Percentiles rank a stretch among this genome's conserved stretches.
Conservation (phyloP, 352 stramenopile species). For the Saprolegnia diclina region DNA sequence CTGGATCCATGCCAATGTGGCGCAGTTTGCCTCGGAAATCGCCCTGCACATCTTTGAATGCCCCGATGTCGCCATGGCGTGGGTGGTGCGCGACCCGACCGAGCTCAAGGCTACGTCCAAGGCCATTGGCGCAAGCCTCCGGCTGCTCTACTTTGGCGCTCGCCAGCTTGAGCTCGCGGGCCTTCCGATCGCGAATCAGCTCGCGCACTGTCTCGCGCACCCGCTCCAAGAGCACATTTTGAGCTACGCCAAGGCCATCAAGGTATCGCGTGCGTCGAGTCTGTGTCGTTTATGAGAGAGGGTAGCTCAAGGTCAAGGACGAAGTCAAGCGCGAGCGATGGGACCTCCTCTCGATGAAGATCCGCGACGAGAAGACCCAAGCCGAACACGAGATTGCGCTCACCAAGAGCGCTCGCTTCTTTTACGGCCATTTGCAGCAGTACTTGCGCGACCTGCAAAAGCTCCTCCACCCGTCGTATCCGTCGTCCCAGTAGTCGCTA, state of each 20-base stretch:
- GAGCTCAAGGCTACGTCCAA: conserved; percentile 77
- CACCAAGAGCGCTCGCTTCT: conserved; percentile 65
- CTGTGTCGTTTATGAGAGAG: no score
- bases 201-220: conserved; percentile 57
- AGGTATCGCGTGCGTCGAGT: conserved; percentile 28
- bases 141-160: conserved; percentile 77
- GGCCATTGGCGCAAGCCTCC: conserved; percentile 62
- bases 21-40: conserved; percentile 69
- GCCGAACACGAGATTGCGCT: conserved; percentile 69
- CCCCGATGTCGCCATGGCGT: conserved; percentile 14
- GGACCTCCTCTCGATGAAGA: conserved; percentile 64
- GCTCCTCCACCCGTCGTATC: conserved; percentile 73
- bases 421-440: conserved; percentile 78
- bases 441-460: conserved; percentile 71
- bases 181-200: conserved; percentile 62
- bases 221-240: conserved; percentile 52
- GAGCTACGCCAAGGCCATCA: conserved; percentile 64
- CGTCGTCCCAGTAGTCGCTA: conserved; percentile 53
- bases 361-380: conserved; percentile 64
- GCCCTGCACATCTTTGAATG: conserved; percentile 61
- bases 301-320: conserved; percentile 33
- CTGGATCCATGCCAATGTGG: conserved; percentile 74
- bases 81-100: conserved; percentile 47
- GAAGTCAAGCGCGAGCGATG: conserved; percentile 81
- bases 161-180: conserved; percentile 71